phyloP scores from a whole-genome alignment of 495 filamentous ascomycete species.

The Penicillium coprophilum region DNA sequence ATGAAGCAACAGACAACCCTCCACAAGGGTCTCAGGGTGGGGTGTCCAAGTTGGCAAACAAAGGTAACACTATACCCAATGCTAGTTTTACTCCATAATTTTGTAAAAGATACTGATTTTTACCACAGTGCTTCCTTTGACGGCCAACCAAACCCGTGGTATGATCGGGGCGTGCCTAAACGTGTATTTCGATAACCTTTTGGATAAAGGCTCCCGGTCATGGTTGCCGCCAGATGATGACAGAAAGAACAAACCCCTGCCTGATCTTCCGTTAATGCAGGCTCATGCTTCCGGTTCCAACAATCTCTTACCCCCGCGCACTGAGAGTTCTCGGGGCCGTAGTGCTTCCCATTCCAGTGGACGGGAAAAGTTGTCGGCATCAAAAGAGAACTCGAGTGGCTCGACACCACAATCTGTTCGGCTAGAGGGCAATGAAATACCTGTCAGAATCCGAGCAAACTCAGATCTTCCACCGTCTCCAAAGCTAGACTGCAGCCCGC shows the following conservation, averaged over 20 bases:
- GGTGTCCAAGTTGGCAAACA: constrained; percentile 3
- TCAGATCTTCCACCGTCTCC: constrained; percentile 32
- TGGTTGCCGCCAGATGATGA: constrained; percentile 19
- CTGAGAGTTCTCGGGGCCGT: constrained; percentile 28
- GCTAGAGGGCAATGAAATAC: constrained; percentile 22
- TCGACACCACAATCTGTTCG: constrained; percentile 18
- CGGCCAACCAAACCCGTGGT: constrained; percentile 47
- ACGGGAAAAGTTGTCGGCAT: constrained; percentile 15
- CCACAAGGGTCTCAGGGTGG: constrained; percentile 2
- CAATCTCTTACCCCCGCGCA: constrained; percentile 24
- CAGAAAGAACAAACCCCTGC: constrained; percentile 11
- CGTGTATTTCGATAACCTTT: constrained; percentile 46
- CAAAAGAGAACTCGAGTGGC: constrained; percentile 19
- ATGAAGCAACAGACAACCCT: constrained; percentile 21
- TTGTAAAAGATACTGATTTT: constrained; percentile 9
- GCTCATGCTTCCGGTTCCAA: constrained; percentile 3
- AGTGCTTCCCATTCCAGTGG: constrained; percentile 35
- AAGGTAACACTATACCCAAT: constrained; percentile 5
- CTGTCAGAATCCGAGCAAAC: constrained; percentile 29
- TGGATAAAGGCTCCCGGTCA: constrained; percentile 22
- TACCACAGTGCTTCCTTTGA: constrained; percentile 38
- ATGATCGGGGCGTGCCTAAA: constrained; percentile 56
- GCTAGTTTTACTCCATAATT: neutral
- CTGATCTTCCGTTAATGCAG: neutral
- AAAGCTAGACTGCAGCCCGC: constrained; percentile 19